Conservation (phyloP, 2,329 filamentous ascomycete genomes). For the Sphaerulina musiva region DNA sequence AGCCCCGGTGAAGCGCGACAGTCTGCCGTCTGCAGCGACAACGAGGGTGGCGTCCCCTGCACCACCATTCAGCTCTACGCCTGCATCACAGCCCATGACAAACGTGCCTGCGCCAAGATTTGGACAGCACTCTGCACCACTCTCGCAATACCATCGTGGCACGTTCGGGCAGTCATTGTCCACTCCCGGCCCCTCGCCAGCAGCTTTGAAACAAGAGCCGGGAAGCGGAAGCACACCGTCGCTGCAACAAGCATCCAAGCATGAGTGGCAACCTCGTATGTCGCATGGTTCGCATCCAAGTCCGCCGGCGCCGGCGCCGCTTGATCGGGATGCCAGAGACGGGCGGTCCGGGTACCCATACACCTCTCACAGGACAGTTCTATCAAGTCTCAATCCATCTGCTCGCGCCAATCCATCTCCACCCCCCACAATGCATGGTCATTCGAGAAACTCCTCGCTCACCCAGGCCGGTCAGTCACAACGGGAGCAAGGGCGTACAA, state of each 20-base stretch:
- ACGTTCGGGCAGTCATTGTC: slow-evolving; percentile 22
- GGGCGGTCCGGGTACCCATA: slow-evolving; percentile 25
- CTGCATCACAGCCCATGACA: slow-evolving; percentile 18
- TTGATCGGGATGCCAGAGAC: slow-evolving; percentile 27
- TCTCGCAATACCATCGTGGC: slow-evolving; percentile 23
- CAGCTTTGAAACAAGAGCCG: slow-evolving; percentile 26
- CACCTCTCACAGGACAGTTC: slow-evolving; percentile 25
- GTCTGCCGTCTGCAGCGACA: slow-evolving; percentile 19
- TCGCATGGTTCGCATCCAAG: slow-evolving; percentile 19
- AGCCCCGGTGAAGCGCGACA: slow-evolving; percentile 28
- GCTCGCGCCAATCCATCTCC: slow-evolving; percentile 32
- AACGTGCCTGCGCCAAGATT: slow-evolving; percentile 22
- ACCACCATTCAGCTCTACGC: slow-evolving; percentile 15
- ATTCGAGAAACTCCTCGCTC: slow-evolving; percentile 33
- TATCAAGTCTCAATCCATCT: slow-evolving; percentile 28
- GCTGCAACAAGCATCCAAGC: slow-evolving; percentile 21
- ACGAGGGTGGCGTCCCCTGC: slow-evolving; percentile 25
- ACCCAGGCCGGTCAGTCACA: slow-evolving; percentile 19
- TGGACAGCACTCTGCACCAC: slow-evolving; percentile 25
- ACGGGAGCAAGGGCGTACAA: slow-evolving; percentile 20
- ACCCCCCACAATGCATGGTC: slow-evolving; percentile 29
- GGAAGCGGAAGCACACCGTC: slow-evolving; percentile 15
- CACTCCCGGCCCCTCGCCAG: slow-evolving; percentile 19
- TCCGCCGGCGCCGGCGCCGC: slow-evolving; percentile 22
- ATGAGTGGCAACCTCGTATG: slow-evolving; percentile 24